These are phyloP conservation scores for Letharia columbiana DNA, from an alignment of 495 filamentous ascomycete genomes.

Conservation along the genomic window DNA sequence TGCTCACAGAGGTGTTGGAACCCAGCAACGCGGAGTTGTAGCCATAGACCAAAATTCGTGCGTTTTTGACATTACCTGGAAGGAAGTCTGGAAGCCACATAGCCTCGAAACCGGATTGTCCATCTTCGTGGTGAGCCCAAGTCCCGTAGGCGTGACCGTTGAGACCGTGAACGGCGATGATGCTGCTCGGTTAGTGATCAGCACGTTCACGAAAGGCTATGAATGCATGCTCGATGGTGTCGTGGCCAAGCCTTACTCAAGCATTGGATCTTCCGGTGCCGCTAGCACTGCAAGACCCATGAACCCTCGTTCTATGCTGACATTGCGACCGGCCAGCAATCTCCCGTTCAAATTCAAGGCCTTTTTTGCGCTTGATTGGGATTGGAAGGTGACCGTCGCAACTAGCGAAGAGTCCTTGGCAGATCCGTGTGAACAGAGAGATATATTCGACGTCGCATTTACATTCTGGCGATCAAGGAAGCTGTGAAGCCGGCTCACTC, in stretches of 20 bases:
- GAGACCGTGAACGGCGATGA: conserved; percentile 12
- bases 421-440: not conserved
- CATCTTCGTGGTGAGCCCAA: conserved; percentile 2
- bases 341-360: conserved; percentile 4
- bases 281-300: conserved; percentile 6
- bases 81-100: conserved; percentile 12
- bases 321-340: not conserved
- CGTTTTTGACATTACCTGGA: not conserved
- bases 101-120: not conserved
- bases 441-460: not conserved
- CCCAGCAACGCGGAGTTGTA: conserved; percentile 11
- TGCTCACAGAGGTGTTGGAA: conserved; percentile 5
- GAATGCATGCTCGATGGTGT: not conserved
- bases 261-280: not conserved
- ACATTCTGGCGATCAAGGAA: conserved; percentile 2
- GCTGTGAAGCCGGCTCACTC: not conserved
- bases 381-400: conserved; percentile 9
- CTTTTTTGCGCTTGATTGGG: conserved; percentile 2
- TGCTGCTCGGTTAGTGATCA: not conserved
- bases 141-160: conserved; percentile 9
- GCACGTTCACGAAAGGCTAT: not conserved
- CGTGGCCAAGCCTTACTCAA: conserved; percentile 6
- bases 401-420: not conserved
- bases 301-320: conserved; percentile 10
- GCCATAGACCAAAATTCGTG: conserved; percentile 1